phyloP scores from a whole-genome alignment of 2,329 filamentous ascomycete species.

The Stachybotrys echinatus region DNA sequence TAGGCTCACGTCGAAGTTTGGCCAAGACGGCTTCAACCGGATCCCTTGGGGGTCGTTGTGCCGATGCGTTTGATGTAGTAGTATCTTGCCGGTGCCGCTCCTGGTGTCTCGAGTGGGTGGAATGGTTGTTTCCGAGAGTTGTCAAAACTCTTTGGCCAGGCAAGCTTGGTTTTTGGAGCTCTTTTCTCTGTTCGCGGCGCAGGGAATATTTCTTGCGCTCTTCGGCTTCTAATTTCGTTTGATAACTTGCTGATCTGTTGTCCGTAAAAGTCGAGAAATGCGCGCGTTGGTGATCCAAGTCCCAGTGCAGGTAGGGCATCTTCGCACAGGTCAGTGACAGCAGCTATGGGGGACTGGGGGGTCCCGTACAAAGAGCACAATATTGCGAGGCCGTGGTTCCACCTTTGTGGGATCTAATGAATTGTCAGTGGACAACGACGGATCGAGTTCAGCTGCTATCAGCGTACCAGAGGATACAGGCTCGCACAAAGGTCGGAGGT shows the following conservation, averaged over 20 bases:
- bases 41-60: not conserved
- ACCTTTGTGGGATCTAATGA: not conserved
- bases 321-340: not conserved
- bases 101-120: not conserved
- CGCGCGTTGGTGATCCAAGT: conserved; percentile 1
- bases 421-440: not conserved
- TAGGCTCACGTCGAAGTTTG: not conserved
- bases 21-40: not conserved
- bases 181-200: not conserved
- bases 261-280: not conserved
- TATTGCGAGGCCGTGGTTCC: not conserved
- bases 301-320: conserved; percentile 5
- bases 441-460: too few species aligned
- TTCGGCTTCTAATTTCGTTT: not conserved
- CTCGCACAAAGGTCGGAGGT: conserved; percentile 2
- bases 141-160: not conserved
- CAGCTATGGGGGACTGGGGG: not conserved
- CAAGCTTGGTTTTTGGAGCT: not conserved
- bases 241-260: not conserved
- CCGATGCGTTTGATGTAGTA: not conserved
- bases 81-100: not conserved
- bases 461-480: conserved; percentile 1
- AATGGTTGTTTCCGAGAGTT: not conserved
- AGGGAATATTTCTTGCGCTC: not conserved
- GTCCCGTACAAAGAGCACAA: conserved; percentile 2